Percentiles rank a stretch among this genome's conserved stretches.
Conservation (phyloP, 192 early-diverging fungal genomes). For the Coemansia sp. region DNA sequence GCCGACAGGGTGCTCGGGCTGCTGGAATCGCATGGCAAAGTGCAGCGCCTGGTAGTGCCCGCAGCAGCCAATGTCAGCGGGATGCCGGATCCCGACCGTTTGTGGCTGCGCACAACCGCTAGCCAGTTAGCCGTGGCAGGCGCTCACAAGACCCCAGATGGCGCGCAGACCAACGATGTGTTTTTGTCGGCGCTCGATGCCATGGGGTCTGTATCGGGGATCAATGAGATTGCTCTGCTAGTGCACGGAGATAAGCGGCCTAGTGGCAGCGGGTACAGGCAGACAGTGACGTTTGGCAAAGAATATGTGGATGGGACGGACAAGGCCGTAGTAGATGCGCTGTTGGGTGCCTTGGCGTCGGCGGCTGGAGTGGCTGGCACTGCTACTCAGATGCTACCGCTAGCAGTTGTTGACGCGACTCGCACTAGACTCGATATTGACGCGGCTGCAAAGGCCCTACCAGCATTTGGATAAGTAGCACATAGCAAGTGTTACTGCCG, state of each 20-base stretch:
- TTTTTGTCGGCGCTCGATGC: constrained; percentile 25
- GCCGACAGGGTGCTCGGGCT: constrained; percentile 15
- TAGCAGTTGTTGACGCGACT: constrained; percentile 7
- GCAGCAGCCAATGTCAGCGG: constrained; percentile 26
- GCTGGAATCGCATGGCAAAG: constrained; percentile 16
- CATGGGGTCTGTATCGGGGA: constrained; percentile 13
- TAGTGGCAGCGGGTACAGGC: constrained; percentile 27
- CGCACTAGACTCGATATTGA: constrained; percentile 33
- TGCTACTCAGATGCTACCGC: background rate
- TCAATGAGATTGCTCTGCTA: constrained; percentile 15
- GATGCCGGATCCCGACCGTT: constrained; percentile 7
- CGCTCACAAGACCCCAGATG: constrained; percentile 3
- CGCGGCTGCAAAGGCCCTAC: constrained; percentile 10
- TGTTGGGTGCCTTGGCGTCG: constrained; percentile 9
- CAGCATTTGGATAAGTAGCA: constrained; percentile 15
- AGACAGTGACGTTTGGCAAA: constrained; percentile 32
- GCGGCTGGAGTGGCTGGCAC: background rate
- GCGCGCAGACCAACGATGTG: constrained; percentile 25
- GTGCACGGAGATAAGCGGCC: constrained; percentile 40
- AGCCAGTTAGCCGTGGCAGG: background rate
- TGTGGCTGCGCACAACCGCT: constrained; percentile 7
- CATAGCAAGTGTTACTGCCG: background rate
- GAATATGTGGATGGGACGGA: constrained; percentile 35
- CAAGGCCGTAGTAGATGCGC: constrained; percentile 6
- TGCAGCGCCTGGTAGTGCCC: constrained; percentile 22